Evolutionary conservation across 176 grass and related monocot genomes (phyloP).

Genomic region (Oryza australiensis): DNA sequence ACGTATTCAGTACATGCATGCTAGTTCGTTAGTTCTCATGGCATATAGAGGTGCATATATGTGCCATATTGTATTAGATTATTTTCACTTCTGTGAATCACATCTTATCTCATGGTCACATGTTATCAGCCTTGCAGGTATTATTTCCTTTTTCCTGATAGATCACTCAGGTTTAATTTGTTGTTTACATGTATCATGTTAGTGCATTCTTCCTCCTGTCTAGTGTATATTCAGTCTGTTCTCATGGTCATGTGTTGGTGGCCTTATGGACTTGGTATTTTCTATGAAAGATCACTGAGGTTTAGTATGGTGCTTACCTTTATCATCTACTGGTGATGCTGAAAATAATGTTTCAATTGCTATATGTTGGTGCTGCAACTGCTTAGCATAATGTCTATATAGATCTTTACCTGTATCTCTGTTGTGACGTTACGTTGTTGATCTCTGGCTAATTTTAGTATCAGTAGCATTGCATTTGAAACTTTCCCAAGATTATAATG

Average conservation of each 20-base stretch:
- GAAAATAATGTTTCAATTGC: neutral
- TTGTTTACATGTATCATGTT: neutral
- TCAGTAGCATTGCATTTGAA: neutral
- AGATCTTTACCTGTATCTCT: neutral
- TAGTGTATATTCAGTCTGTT: neutral
- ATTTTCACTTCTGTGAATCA: neutral
- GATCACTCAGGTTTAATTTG: neutral
- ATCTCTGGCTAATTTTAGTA: neutral
- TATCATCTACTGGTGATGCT: slow-evolving; percentile 4
- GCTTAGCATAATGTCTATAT: neutral
- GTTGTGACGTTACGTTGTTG: neutral
- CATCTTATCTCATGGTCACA: neutral
- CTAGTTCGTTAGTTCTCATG: neutral
- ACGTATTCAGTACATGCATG: neutral
- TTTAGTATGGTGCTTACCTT: neutral
- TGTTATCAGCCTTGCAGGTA: neutral
- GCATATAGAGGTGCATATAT: neutral
- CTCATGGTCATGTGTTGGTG: neutral
- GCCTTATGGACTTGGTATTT: neutral
- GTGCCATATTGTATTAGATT: neutral
- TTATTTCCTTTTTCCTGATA: neutral
- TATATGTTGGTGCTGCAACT: neutral
- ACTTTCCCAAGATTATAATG: neutral
- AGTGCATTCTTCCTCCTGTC: neutral
- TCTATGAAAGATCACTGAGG: neutral